Evolutionary conservation across 2,329 filamentous ascomycete species (phyloP).

Genomic region (Penicillium sp.): DNA sequence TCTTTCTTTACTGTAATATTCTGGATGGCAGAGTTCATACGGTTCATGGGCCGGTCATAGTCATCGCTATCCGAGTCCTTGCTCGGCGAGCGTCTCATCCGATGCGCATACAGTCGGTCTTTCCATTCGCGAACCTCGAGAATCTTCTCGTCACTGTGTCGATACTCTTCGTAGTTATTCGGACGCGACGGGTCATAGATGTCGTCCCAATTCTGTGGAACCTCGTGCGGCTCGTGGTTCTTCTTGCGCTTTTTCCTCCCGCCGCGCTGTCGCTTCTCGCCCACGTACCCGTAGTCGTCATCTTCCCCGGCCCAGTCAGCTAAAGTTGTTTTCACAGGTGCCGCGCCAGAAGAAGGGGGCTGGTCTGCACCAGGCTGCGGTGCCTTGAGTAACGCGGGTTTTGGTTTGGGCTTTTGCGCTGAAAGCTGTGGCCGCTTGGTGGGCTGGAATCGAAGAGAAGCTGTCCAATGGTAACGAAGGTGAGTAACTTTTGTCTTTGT

Average conservation of each 20-base stretch:
- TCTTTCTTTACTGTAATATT: not conserved
- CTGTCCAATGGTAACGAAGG: conserved; percentile 34
- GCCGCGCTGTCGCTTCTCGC: conserved; percentile 70
- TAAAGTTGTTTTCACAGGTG: conserved; percentile 63
- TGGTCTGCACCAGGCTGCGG: conserved; percentile 29
- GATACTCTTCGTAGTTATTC: conserved; percentile 81
- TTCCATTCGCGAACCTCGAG: conserved; percentile 84
- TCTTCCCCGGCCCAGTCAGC: conserved; percentile 86
- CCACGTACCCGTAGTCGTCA: conserved; percentile 65
- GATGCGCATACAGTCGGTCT: conserved; percentile 71
- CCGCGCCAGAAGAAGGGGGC: conserved; percentile 24
- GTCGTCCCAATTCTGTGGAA: conserved; percentile 78
- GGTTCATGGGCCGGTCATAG: conserved; percentile 47
- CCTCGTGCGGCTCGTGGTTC: conserved; percentile 61
- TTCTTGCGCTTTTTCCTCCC: conserved; percentile 77
- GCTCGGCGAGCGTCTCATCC: conserved; percentile 49
- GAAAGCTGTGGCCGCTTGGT: conserved; percentile 73
- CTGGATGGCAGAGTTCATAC: conserved; percentile 36
- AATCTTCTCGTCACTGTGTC: conserved; percentile 79
- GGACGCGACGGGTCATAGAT: conserved; percentile 82
- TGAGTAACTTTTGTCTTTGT: conserved; percentile 4
- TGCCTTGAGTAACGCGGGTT: conserved; percentile 58
- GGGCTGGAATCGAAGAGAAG: conserved; percentile 80
- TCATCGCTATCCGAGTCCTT: conserved; percentile 53
- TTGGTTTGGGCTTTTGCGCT: conserved; percentile 61